phyloP scores from a whole-genome alignment of 2,329 filamentous ascomycete genomes.

The Diaporthe caulivora region DNA sequence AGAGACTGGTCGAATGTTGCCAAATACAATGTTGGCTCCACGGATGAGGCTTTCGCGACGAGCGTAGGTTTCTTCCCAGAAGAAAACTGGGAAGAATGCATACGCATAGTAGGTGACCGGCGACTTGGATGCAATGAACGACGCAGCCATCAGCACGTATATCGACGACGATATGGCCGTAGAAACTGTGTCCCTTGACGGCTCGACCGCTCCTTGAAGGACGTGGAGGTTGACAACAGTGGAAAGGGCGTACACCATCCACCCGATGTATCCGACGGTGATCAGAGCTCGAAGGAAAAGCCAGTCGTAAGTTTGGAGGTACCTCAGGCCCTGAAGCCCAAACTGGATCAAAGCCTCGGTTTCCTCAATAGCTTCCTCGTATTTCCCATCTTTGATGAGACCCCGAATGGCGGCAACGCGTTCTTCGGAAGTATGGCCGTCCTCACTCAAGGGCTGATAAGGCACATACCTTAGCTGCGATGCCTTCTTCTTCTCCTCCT shows the following conservation, averaged over 20 bases:
- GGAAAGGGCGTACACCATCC: slow-evolving; percentile 92
- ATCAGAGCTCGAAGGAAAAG: slow-evolving; percentile 91
- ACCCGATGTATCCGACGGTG: slow-evolving; percentile 91
- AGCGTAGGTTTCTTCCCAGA: slow-evolving; percentile 96
- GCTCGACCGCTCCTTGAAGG: slow-evolving; percentile 75
- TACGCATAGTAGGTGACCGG: slow-evolving; percentile 91
- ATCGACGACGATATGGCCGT: slow-evolving; percentile 79
- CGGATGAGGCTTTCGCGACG: slow-evolving; percentile 76
- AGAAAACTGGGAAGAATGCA: slow-evolving; percentile 89
- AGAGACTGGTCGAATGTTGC: slow-evolving; percentile 59
- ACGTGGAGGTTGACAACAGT: slow-evolving; percentile 92
- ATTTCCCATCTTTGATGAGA: slow-evolving; percentile 74
- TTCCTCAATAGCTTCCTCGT: slow-evolving; percentile 83
- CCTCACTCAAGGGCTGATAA: slow-evolving; percentile 76
- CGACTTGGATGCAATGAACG: slow-evolving; percentile 83
- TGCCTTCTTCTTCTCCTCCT: slow-evolving; percentile 85
- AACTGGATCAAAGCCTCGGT: slow-evolving; percentile 82
- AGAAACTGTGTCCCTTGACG: slow-evolving; percentile 71
- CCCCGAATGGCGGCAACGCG: slow-evolving; percentile 76
- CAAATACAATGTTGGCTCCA: slow-evolving; percentile 77
- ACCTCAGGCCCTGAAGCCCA: slow-evolving; percentile 85
- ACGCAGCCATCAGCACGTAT: slow-evolving; percentile 81
- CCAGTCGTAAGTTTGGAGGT: slow-evolving; percentile 99
- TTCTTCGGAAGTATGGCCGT: slow-evolving; percentile 72
- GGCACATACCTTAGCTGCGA: slow-evolving; percentile 83